Percentiles rank a stretch among this genome's conserved stretches.
These are phyloP conservation scores for Debaryomyces fabryi DNA, from an alignment of 1,139 yeast species.

Conservation along the genomic window DNA sequence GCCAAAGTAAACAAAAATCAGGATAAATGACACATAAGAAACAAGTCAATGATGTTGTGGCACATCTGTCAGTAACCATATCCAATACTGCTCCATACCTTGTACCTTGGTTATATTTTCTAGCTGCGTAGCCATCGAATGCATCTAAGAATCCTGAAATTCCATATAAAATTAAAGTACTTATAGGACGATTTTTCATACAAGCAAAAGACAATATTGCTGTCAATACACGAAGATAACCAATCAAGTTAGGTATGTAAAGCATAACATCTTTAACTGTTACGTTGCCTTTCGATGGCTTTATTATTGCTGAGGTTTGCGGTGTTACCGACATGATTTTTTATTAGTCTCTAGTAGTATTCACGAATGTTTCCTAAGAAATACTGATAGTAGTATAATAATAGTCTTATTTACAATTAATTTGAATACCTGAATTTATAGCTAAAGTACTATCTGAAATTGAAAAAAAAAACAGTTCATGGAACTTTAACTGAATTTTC, in stretches of 20 bases:
- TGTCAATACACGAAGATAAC: slow-evolving; percentile 79
- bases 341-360: background rate
- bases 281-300: slow-evolving; percentile 15
- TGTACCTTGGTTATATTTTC: slow-evolving; percentile 86
- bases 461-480: background rate
- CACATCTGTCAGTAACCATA: slow-evolving; percentile 98
- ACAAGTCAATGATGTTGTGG: slow-evolving; percentile 88
- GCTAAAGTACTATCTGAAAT: background rate
- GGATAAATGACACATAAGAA: slow-evolving; percentile 85
- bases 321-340: slow-evolving; percentile 6
- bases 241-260: slow-evolving; percentile 89
- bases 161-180: slow-evolving; percentile 77
- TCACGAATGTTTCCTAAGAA: background rate
- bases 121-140: slow-evolving; percentile 94
- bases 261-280: slow-evolving; percentile 60
- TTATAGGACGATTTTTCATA: slow-evolving; percentile 83
- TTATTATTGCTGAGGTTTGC: slow-evolving; percentile 6
- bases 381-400: background rate
- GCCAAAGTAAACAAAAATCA: slow-evolving; percentile 66
- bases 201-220: slow-evolving; percentile 77
- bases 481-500: background rate
- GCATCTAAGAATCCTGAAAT: slow-evolving; percentile 94
- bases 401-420: background rate
- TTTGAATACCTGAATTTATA: background rate
- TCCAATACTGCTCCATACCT: slow-evolving; percentile 95